Evolutionary conservation across 371 early-diverging fungal genomes (phyloP).

Genomic region (Mycotypha africana): DNA sequence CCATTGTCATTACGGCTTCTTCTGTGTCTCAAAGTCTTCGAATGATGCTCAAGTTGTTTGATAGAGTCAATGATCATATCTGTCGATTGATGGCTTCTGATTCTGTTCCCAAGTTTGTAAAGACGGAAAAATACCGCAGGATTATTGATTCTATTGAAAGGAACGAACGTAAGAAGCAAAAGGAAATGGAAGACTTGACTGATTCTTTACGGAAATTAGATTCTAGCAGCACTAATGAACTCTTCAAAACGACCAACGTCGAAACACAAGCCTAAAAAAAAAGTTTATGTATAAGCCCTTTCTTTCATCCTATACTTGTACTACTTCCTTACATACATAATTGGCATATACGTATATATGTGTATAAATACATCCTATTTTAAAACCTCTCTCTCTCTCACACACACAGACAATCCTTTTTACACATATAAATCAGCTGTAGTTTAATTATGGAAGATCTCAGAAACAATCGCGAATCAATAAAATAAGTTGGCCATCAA

Average conservation of each 20-base stretch:
- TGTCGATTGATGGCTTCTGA: conserved; percentile 74
- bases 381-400: no score
- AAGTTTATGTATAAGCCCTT: no score
- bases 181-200: conserved; percentile 5
- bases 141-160: conserved; percentile 18
- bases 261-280: not conserved
- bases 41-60: conserved; percentile 54
- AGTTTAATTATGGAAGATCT: no score
- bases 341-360: no score
- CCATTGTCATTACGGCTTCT: conserved; percentile 32
- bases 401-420: no score
- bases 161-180: conserved; percentile 18
- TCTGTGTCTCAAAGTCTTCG: conserved; percentile 34
- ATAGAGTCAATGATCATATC: conserved; percentile 63
- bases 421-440: no score
- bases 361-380: no score
- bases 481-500: no score
- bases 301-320: no score
- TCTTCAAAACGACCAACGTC: not conserved
- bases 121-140: conserved; percentile 57
- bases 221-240: not conserved
- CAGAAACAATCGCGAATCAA: no score
- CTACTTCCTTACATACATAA: no score
- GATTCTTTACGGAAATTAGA: conserved; percentile 5
- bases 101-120: conserved; percentile 75